Evolutionary conservation across 495 filamentous ascomycete species (phyloP), one percentile per base, ranked within the genome.

Genomic region (Hypoxylon intermedium): DNA sequence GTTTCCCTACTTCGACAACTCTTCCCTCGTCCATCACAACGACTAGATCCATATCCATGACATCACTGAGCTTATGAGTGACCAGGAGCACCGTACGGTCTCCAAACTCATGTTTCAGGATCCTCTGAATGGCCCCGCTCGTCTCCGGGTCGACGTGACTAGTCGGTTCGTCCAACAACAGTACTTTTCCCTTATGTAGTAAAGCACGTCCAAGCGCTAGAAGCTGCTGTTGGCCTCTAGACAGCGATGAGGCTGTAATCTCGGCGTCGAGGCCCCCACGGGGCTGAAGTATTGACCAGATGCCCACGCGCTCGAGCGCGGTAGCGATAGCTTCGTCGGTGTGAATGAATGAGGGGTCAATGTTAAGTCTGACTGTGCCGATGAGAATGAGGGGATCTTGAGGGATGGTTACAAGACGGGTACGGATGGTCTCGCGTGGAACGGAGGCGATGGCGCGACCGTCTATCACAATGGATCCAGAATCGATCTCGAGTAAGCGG

Each of bases 91-190:
- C 78, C 6, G 85, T 89, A 58, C 82, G 77, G 0, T 74, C 74
- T 13, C 67, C 50, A 68, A 89, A 85, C 50, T 85, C 81, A 47
- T 82, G 72, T 0, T 83, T 75, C 13, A 89, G 79, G 50, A 88
- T 76, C n/a, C 79, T 72, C 56, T 93, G 88, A 47, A 95, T 91
- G 44, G 87, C 79, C 67, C 87, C 79, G 67, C 95, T 91, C 0
- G 89, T 93, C 48, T 85, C 85, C 0, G 86, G 84, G 59, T 96
- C 92, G 11, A 96, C 77, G 1, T 90, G 89, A 2, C 90, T 88
- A 1, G 92, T 95, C 1, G 89, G 89, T 65, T 96, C 92, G 64
- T 96, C 92, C 4, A 95, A 76, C 18, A 95, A 80, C 57, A 94
- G 87, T 53, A 95, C 87, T 0, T 67, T 68, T 6, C 60, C 54